phyloP scores from a whole-genome alignment of 805 yeast species.

The Dipodascus geniculatus region DNA sequence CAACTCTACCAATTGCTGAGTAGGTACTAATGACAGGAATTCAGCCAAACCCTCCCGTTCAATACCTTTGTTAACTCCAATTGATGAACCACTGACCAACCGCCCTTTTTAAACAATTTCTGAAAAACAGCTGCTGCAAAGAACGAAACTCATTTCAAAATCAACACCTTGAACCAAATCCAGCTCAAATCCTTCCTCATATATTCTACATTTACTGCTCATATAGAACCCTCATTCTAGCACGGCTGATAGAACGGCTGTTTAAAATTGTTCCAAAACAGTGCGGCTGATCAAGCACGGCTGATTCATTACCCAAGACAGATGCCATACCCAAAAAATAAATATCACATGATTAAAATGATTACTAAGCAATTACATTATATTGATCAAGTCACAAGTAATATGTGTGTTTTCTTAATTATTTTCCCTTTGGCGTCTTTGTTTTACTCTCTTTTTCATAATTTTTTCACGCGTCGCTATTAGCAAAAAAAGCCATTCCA shows the following conservation, averaged over 20 bases:
- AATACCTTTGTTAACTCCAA: slow-evolving; percentile 28
- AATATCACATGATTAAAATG: too few relatives aligned
- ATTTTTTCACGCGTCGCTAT: neutral
- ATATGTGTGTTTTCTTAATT: too few relatives aligned
- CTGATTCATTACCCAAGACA: too few relatives aligned
- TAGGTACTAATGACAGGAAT: neutral
- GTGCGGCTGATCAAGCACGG: too few relatives aligned
- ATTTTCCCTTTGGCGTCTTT: neutral
- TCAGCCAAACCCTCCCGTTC: neutral
- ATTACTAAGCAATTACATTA: too few relatives aligned
- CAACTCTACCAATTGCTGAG: neutral
- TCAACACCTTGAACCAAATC: slow-evolving; percentile 41
- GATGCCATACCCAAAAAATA: too few relatives aligned
- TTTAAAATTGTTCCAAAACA: neutral
- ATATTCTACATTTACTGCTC: too few relatives aligned
- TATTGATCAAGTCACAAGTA: too few relatives aligned
- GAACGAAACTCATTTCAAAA: slow-evolving; percentile 36
- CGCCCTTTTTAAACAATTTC: slow-evolving; percentile 39
- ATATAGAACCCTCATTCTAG: too few relatives aligned
- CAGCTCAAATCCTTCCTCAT: slow-evolving; percentile 38
- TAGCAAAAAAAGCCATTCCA: neutral
- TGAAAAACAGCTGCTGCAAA: slow-evolving; percentile 36
- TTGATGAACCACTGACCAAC: slow-evolving; percentile 39
- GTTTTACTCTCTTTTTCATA: neutral
- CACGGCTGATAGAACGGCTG: neutral